Evolutionary conservation across 2,329 filamentous ascomycete species (phyloP).

Genomic region (Pseudogymnoascus sp.): DNA sequence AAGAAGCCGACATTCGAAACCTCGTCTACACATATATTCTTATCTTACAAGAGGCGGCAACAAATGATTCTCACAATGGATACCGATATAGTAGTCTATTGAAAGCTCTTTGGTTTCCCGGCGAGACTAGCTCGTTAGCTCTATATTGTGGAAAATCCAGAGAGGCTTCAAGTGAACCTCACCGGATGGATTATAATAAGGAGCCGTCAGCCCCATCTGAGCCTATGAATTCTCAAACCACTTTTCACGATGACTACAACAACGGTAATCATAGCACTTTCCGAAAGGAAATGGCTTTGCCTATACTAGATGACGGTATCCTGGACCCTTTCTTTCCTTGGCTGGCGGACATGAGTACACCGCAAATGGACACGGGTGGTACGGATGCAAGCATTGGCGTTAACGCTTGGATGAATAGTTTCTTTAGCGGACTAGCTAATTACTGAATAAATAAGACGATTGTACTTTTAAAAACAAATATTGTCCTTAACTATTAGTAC

Average conservation of each 20-base stretch:
- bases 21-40: background rate
- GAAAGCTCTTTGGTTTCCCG: slow-evolving; percentile 7
- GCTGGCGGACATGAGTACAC: background rate
- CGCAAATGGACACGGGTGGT: background rate
- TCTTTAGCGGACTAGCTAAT: background rate
- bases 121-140: background rate
- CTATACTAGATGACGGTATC: background rate
- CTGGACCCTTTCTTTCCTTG: background rate
- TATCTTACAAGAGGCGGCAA: slow-evolving; percentile 3
- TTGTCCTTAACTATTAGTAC: background rate
- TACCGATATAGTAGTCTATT: slow-evolving; percentile 8
- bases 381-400: background rate
- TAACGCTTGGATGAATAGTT: background rate
- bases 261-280: background rate
- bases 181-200: background rate
- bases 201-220: background rate
- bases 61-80: background rate
- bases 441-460: background rate
- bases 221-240: background rate
- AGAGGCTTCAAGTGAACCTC: background rate
- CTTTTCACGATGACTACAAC: background rate
- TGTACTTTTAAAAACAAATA: background rate
- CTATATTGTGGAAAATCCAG: background rate
- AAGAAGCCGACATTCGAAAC: slow-evolving; percentile 1
- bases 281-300: background rate